Evolutionary conservation across 371 early-diverging fungal species (phyloP).

Genomic region (Rhizomucor miehei): DNA sequence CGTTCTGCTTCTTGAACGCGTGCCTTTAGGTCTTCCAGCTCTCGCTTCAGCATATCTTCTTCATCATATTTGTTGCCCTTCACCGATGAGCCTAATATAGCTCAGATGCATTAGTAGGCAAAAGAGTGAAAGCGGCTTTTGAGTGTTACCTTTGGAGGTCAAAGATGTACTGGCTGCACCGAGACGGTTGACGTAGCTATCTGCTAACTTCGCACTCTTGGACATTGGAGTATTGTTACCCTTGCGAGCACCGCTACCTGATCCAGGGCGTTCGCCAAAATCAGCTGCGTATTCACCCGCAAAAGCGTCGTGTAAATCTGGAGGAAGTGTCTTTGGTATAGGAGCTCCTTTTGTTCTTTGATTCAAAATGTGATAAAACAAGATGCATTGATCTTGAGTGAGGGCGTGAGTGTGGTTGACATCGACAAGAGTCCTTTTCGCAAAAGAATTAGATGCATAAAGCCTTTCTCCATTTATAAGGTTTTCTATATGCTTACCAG

Average conservation of each 20-base stretch:
- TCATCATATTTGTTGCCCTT: conserved; percentile 41
- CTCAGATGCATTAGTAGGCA: not conserved
- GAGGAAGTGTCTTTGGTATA: conserved; percentile 43
- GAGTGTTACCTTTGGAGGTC: conserved; percentile 28
- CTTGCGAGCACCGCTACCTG: conserved; percentile 45
- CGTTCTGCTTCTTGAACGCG: conserved; percentile 42
- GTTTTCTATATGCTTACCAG: conserved; percentile 34
- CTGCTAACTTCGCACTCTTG: conserved; percentile 46
- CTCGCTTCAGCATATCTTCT: conserved; percentile 45
- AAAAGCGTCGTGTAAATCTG: conserved; percentile 50
- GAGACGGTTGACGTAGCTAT: conserved; percentile 49
- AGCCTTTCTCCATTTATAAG: not conserved
- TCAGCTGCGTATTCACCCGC: conserved; percentile 55
- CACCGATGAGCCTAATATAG: conserved; percentile 17
- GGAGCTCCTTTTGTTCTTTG: conserved; percentile 48
- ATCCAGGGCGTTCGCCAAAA: conserved; percentile 48
- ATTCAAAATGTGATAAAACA: conserved; percentile 61
- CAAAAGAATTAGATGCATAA: not conserved
- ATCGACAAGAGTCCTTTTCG: conserved; percentile 53
- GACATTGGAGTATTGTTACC: conserved; percentile 46
- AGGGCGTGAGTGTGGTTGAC: conserved; percentile 62
- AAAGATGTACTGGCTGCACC: conserved; percentile 51
- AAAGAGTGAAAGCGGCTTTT: not conserved
- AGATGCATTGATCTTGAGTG: conserved; percentile 62
- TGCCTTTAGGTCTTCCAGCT: conserved; percentile 38